phyloP scores from a whole-genome alignment of 1,284 basidiomycete species.

The Irpex sp. region DNA sequence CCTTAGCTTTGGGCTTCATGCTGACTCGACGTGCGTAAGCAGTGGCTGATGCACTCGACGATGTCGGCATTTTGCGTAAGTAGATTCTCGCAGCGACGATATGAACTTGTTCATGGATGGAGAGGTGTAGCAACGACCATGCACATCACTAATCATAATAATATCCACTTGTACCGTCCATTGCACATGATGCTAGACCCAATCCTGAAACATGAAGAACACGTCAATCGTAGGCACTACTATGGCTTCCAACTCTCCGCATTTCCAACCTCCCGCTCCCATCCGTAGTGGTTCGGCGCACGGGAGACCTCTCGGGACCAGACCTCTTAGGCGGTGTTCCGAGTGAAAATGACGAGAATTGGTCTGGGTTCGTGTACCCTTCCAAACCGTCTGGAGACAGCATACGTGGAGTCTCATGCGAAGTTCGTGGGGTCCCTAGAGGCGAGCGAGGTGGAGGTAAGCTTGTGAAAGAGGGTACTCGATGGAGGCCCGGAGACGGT shows the following conservation, averaged over 20 bases:
- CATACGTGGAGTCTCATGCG: constrained; percentile 13
- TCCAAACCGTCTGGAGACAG: constrained; percentile 11
- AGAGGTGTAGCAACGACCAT: no score
- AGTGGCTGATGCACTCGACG: no score
- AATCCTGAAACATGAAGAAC: background rate
- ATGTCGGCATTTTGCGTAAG: no score
- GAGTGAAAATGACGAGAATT: constrained; percentile 15
- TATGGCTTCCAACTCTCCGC: constrained; percentile 20
- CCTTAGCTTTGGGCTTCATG: no score
- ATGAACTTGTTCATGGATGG: no score
- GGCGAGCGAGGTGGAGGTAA: constrained; percentile 20
- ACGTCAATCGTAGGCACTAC: constrained; percentile 3
- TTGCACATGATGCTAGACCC: background rate
- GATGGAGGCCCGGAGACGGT: constrained; percentile 11
- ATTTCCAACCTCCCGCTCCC: constrained; percentile 19
- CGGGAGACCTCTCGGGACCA: constrained; percentile 4
- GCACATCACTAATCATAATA: background rate
- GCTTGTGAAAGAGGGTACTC: constrained; percentile 19
- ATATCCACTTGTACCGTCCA: constrained; percentile 4
- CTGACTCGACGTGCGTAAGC: no score
- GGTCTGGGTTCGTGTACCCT: constrained; percentile 3
- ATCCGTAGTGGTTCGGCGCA: constrained; percentile 9
- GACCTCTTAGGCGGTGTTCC: constrained; percentile 18
- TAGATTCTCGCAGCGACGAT: no score
- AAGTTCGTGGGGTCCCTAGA: constrained; percentile 16